Evolutionary conservation across 2,329 filamentous ascomycete species (phyloP).

Genomic region (Diaporthe amygdali): DNA sequence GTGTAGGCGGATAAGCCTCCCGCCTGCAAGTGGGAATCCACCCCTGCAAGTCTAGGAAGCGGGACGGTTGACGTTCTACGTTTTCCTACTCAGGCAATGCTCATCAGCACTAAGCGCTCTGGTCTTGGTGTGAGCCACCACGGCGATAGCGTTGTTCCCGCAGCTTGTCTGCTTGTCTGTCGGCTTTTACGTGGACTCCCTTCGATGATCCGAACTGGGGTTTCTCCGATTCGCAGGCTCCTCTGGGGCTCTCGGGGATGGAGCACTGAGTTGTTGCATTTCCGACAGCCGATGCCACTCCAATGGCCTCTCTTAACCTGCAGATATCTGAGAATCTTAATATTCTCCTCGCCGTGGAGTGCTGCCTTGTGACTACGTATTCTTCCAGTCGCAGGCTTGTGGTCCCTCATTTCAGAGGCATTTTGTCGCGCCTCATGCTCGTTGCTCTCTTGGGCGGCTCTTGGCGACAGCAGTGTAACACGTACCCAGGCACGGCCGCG

Average conservation of each 20-base stretch:
- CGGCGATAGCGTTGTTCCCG: not conserved
- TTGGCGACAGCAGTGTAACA: no score
- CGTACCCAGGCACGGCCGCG: not conserved
- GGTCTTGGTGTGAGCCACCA: not conserved
- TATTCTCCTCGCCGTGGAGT: no score
- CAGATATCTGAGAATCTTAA: not conserved
- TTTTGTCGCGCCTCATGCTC: not conserved
- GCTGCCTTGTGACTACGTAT: not conserved
- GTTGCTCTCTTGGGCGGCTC: not conserved
- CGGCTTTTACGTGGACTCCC: not conserved
- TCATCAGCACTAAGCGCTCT: not conserved
- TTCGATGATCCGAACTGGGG: not conserved
- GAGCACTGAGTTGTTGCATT: not conserved
- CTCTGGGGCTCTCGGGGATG: not conserved
- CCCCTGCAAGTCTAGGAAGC: not conserved
- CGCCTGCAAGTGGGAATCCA: not conserved
- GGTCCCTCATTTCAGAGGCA: rapidly evolving
- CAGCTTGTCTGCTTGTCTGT: not conserved
- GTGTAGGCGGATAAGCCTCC: not conserved
- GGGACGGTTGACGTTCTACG: not conserved
- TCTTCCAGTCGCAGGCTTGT: not conserved
- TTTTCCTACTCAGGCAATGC: not conserved
- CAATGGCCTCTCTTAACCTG: no score
- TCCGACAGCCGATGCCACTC: not conserved
- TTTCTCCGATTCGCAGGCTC: not conserved